Evolutionary conservation across 306 rosid species (phyloP).

Genomic region (Gastrolobium villosum): DNA sequence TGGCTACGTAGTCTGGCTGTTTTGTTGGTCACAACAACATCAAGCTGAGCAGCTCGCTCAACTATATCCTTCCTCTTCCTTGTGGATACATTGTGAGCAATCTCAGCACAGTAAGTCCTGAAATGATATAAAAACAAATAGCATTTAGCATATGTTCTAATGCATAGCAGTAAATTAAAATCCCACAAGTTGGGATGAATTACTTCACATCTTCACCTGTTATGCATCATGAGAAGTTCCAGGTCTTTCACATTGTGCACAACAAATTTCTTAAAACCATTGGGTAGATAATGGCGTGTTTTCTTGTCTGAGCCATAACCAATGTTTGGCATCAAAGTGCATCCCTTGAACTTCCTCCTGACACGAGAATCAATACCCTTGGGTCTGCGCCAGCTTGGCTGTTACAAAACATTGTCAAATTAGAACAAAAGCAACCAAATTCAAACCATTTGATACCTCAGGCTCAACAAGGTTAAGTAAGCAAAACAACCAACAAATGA

Average conservation of each 20-base stretch:
- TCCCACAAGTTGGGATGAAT: neutral
- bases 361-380: conserved; percentile 94
- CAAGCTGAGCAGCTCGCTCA: conserved; percentile 88
- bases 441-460: neutral
- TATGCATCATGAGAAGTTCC: conserved; percentile 82
- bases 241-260: conserved; percentile 79
- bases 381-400: conserved; percentile 84
- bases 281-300: conserved; percentile 82
- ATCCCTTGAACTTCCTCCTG: conserved; percentile 85
- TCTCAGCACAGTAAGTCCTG: conserved; percentile 91
- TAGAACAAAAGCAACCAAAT: neutral
- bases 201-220: conserved; percentile 68
- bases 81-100: conserved; percentile 84
- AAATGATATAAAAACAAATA: neutral
- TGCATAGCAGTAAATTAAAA: neutral
- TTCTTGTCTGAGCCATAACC: conserved; percentile 91
- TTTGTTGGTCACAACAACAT: conserved; percentile 88
- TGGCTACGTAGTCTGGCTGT: conserved; percentile 88
- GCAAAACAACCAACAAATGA: conserved; percentile 25
- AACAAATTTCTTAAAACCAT: conserved; percentile 85
- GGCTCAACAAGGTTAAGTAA: neutral
- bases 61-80: conserved; percentile 84
- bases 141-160: neutral
- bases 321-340: conserved; percentile 80
- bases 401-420: neutral